Evolutionary conservation across 208 protist genomes (phyloP).

Genomic region (Leishmania major): DNA sequence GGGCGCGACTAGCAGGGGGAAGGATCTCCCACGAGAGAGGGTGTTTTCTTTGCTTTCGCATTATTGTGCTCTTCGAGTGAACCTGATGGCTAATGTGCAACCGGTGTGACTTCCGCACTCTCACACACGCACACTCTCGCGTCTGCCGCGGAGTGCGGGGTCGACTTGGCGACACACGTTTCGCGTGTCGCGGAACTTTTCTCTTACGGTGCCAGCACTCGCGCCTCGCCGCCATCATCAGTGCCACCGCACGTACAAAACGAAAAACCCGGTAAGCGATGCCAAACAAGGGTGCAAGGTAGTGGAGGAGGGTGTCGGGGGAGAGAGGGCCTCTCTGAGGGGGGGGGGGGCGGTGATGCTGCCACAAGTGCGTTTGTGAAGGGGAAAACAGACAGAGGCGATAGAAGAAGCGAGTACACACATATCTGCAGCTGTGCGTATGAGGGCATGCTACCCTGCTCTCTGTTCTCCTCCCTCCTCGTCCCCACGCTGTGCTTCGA

Average conservation of each 20-base stretch:
- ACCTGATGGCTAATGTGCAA: not conserved
- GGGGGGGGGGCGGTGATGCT: not conserved
- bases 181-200: not conserved
- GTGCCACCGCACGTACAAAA: not conserved
- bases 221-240: not conserved
- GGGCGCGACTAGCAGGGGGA: not conserved
- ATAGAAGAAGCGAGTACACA: not conserved
- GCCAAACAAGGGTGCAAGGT: not conserved
- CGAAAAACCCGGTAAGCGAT: not conserved
- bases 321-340: not conserved
- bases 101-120: not conserved
- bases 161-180: not conserved
- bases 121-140: not conserved
- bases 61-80: constrained; percentile 16
- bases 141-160: not conserved
- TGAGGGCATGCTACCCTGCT: not conserved
- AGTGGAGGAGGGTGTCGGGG: not conserved
- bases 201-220: not conserved
- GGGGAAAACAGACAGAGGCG: not conserved
- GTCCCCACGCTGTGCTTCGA: not conserved
- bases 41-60: not conserved
- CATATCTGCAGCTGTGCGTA: not conserved
- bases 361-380: not conserved
- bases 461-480: not conserved
- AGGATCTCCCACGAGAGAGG: not conserved